Evolutionary conservation across 1,139 yeast species (phyloP).

Genomic region (Suhomyces terraborum): DNA sequence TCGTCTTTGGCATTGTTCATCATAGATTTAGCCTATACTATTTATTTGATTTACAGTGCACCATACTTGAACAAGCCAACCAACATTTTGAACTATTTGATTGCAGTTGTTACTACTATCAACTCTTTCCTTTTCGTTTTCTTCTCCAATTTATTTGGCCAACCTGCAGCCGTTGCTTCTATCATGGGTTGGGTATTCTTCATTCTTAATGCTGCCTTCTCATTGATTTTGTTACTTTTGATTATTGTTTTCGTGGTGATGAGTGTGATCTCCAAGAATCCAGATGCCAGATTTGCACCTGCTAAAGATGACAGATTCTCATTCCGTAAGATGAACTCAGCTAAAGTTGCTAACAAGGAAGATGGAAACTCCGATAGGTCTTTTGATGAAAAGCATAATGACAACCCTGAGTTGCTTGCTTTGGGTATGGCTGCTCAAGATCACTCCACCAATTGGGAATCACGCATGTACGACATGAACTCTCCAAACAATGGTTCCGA

Average conservation of each 20-base stretch:
- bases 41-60: constrained; percentile 53
- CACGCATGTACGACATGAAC: constrained; percentile 57
- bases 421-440: constrained; percentile 72
- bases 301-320: constrained; percentile 84
- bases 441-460: constrained; percentile 70
- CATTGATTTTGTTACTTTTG: constrained; percentile 61
- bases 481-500: constrained; percentile 26
- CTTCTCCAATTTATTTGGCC: constrained; percentile 72
- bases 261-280: constrained; percentile 68
- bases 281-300: constrained; percentile 81
- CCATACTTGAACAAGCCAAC: constrained; percentile 78
- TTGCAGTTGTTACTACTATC: constrained; percentile 62
- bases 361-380: constrained; percentile 6
- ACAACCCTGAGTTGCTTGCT: constrained; percentile 63
- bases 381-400: constrained; percentile 18
- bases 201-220: constrained; percentile 74
- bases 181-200: constrained; percentile 84
- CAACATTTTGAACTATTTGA: constrained; percentile 63
- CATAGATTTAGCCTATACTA: constrained; percentile 63
- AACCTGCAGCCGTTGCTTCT: constrained; percentile 65
- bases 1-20: constrained; percentile 68
- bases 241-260: constrained; percentile 58
- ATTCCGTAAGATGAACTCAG: constrained; percentile 62
- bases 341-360: constrained; percentile 20
- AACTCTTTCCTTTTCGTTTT: constrained; percentile 75